These are phyloP conservation scores for Nicotiana noctiflora DNA, from an alignment of 257 asterid genomes.

Conservation along the genomic window DNA sequence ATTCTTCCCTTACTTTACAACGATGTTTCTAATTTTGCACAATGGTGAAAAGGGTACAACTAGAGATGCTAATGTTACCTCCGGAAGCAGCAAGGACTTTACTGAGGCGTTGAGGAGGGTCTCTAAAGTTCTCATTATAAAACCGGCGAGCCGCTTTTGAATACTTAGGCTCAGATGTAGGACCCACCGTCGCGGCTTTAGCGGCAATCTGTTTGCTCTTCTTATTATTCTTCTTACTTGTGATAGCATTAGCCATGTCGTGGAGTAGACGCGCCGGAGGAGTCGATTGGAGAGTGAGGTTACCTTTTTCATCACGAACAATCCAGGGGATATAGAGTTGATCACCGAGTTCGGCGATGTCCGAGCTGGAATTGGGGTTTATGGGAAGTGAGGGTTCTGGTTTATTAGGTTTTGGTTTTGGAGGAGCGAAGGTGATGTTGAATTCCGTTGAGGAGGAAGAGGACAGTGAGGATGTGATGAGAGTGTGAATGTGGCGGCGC, in stretches of 20 bases:
- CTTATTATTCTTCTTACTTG: conserved; percentile 52
- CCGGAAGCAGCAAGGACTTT: conserved; percentile 94
- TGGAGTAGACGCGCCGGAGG: conserved; percentile 54
- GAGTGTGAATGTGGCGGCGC: conserved; percentile 45
- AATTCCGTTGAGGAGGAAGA: conserved; percentile 47
- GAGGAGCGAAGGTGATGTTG: conserved; percentile 65
- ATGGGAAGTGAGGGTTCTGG: conserved; percentile 13
- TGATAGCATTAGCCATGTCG: conserved; percentile 42
- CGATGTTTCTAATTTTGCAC: not conserved
- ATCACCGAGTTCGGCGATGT: conserved; percentile 26
- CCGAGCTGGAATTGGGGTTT: conserved; percentile 20
- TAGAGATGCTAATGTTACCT: conserved; percentile 38
- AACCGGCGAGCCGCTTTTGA: conserved; percentile 97
- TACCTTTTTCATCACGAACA: conserved; percentile 59
- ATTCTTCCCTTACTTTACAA: too few relatives aligned
- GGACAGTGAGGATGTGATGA: conserved; percentile 40
- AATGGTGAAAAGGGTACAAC: not conserved
- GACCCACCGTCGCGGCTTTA: conserved; percentile 23
- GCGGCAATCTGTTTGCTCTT: conserved; percentile 19
- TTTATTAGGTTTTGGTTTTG: conserved; percentile 33
- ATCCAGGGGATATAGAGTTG: conserved; percentile 65
- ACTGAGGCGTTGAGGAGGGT: conserved; percentile 78
- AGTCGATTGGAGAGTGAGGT: conserved; percentile 36
- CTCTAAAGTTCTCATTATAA: conserved; percentile 78
- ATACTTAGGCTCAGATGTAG: conserved; percentile 51